Percentiles rank a stretch among this genome's conserved stretches.
Evolutionary conservation across 257 asterid genomes (phyloP).

Genomic region (Solanum sitiens): DNA sequence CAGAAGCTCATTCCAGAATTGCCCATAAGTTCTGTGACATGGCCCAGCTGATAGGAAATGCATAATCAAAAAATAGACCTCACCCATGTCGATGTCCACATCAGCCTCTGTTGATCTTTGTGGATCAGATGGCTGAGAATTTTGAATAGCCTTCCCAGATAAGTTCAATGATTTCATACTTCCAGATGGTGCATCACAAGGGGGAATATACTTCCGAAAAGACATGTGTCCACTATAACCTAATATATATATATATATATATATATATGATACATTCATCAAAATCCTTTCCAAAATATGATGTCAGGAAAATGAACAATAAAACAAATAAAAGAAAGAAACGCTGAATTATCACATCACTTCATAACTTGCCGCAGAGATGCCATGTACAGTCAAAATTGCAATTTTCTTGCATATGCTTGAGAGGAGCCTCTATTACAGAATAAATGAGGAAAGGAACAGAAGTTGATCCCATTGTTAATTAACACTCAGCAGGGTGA

Average conservation of each 20-base stretch:
- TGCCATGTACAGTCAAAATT: background rate
- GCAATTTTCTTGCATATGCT: background rate
- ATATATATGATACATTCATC: background rate
- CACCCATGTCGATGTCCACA: constrained; percentile 75
- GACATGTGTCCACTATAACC: constrained; percentile 63
- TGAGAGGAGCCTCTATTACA: background rate
- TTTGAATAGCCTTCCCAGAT: constrained; percentile 54
- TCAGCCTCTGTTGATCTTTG: constrained; percentile 44
- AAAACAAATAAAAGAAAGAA: background rate
- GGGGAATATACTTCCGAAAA: constrained; percentile 62
- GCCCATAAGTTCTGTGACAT: constrained; percentile 85
- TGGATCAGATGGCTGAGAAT: constrained; percentile 38
- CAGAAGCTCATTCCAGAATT: constrained; percentile 92
- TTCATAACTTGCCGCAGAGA: background rate
- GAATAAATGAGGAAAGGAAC: background rate
- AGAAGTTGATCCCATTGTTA: background rate
- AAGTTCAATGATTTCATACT: constrained; percentile 58
- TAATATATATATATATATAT: background rate
- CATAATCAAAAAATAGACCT: constrained; percentile 90
- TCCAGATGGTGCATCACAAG: constrained; percentile 45
- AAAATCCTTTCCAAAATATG: background rate
- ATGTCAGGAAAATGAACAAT: background rate
- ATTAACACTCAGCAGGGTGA: background rate
- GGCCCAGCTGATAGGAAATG: constrained; percentile 98
- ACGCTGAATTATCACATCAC: background rate